A percentile compares a stretch with the other conserved stretches of the same genome.
Conservation (phyloP, 371 early-diverging fungal species). For the Rhizopus delemar region DNA sequence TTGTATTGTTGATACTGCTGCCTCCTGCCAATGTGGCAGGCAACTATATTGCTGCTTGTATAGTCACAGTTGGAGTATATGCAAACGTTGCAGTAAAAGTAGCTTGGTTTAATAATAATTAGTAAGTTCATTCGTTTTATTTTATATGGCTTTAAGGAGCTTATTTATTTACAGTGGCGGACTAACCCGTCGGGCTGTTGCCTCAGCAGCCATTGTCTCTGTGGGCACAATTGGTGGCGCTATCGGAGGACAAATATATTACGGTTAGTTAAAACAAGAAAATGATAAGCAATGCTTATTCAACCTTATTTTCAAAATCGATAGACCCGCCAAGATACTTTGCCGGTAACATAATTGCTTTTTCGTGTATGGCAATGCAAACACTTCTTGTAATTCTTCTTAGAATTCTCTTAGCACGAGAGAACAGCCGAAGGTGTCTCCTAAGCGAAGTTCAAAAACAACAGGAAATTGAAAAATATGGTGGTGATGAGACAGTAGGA, state of each 20-base stretch:
- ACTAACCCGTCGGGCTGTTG: slow-evolving; percentile 39
- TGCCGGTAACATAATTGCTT: slow-evolving; percentile 32
- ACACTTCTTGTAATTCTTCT: slow-evolving; percentile 24
- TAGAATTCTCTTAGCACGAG: slow-evolving; percentile 13
- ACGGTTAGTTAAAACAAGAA: slow-evolving; percentile 17
- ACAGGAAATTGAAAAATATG: slow-evolving; percentile 18
- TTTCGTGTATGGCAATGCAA: slow-evolving; percentile 31
- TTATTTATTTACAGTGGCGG: slow-evolving; percentile 24
- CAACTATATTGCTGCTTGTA: slow-evolving; percentile 28
- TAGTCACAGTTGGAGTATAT: slow-evolving; percentile 34
- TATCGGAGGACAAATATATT: slow-evolving; percentile 42
- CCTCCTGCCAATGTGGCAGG: slow-evolving; percentile 13
- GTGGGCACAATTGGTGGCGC: slow-evolving; percentile 41
- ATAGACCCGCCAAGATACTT: slow-evolving; percentile 31
- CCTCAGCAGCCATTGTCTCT: slow-evolving; percentile 39
- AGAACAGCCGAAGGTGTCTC: slow-evolving; percentile 15
- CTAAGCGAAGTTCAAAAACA: slow-evolving; percentile 17
- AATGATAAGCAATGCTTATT: no score
- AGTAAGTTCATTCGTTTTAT: slow-evolving; percentile 11
- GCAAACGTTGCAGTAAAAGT: slow-evolving; percentile 41
- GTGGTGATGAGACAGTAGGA: slow-evolving; percentile 22
- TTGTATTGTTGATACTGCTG: slow-evolving; percentile 32
- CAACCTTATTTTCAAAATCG: no score
- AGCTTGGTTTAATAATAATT: slow-evolving; percentile 44
- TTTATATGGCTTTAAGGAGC: not conserved